Base-by-base conservation (phyloP, 2,329 filamentous ascomycete genomes). In the Xylariales sp. region DNA sequence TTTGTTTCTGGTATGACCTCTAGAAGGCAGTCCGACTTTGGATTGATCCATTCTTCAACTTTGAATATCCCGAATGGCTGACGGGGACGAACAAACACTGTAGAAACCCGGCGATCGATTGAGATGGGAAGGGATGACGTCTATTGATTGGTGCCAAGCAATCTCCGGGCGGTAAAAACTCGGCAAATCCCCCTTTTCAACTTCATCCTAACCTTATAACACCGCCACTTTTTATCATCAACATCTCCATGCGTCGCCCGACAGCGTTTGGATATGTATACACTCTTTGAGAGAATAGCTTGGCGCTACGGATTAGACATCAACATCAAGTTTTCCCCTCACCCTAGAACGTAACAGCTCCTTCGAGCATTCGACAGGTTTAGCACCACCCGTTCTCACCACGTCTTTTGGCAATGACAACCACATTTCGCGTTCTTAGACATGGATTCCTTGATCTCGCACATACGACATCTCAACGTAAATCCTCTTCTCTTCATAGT, bases 1-100 rank as follows among this genome's bases (percentile, higher is more conserved):
- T 60, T 71, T 76, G 57, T 68, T 77, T 50, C 75, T 74, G n/a
- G 73, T 66, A 62, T 76, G 74, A 6, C 75, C 75, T 52, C 63
- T 46, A 48, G 49, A 32, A 68, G 69, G 56, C 61, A 65, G 46
- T 34, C 62, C 62, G 62, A 64, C 61, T 50, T 71, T 65, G 46
- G 69, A 63, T 28, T 68, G 70, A 65, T 75, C 73, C 74, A 75
- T 75, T 16, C 59, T 62, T 32, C 16, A 16, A 62, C 9, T 55
- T n/a, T 10, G 1, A 49, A 12, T 16, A 10, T 28, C 36, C 6
- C 18, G 18, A n/a, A 46, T 30, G 9, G 30, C 50, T 6, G 2
- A 32, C 39, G 8, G 32, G 8, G 23, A 43, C 6, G 23, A 61
- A 23, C 12, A 45, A 16, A 28, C 14, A 4, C 8, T 50, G 39